Evolutionary conservation across 2,329 filamentous ascomycete genomes (phyloP).

Genomic region (Coleophoma cylindrospora): DNA sequence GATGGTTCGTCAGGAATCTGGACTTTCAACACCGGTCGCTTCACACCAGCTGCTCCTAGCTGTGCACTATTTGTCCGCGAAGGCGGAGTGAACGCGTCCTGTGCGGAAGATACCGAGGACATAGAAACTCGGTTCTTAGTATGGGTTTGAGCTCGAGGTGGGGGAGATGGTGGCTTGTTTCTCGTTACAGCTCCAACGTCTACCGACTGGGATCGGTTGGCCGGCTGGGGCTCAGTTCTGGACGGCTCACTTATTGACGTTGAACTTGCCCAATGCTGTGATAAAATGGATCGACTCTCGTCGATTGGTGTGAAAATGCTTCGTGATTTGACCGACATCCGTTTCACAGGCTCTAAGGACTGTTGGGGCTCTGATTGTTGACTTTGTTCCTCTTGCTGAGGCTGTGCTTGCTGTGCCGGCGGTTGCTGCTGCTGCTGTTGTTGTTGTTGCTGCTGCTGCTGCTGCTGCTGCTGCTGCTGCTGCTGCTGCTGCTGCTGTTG

Average conservation of each 20-base stretch:
- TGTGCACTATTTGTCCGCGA: slow-evolving; percentile 74
- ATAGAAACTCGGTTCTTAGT: slow-evolving; percentile 40
- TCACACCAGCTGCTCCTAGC: slow-evolving; percentile 48
- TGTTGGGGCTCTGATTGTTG: slow-evolving; percentile 46
- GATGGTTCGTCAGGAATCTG: slow-evolving; percentile 92
- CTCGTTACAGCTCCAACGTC: slow-evolving; percentile 55
- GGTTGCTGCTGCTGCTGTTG: slow-evolving; percentile 35
- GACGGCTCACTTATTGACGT: slow-evolving; percentile 34
- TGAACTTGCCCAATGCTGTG: slow-evolving; percentile 72
- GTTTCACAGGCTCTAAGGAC: slow-evolving; percentile 41
- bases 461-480: slow-evolving; percentile 33
- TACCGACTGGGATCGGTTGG: slow-evolving; percentile 57
- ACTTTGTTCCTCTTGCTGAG: slow-evolving; percentile 31
- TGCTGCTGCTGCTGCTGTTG: slow-evolving; percentile 40
- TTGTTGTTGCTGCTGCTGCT: slow-evolving; percentile 43
- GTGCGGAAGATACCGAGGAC: slow-evolving; percentile 53
- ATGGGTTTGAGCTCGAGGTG: slow-evolving; percentile 39
- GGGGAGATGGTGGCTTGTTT: slow-evolving; percentile 43
- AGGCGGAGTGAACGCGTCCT: slow-evolving; percentile 66
- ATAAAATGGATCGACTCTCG: slow-evolving; percentile 81
- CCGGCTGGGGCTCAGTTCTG: slow-evolving; percentile 21
- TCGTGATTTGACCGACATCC: slow-evolving; percentile 46
- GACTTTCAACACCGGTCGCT: slow-evolving; percentile 81
- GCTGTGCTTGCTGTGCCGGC: slow-evolving; percentile 27
- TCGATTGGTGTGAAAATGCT: slow-evolving; percentile 98